Base-by-base conservation (phyloP, 768 basidiomycete species). In the Podaxis sp. region DNA sequence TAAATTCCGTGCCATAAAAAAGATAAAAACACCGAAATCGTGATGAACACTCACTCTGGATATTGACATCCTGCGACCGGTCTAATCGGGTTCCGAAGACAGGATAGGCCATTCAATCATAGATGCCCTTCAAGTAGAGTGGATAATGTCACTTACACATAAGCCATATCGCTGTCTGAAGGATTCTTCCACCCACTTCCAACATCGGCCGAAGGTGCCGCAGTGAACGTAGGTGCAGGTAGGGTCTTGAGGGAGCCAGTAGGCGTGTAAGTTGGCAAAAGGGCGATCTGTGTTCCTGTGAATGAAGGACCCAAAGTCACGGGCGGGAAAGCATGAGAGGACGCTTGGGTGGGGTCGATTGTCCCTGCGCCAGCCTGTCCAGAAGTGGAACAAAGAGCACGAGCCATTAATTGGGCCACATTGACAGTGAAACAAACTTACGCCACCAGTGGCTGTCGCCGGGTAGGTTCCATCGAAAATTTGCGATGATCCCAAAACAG, bases 181-280 rank as follows among this genome's bases (percentile, higher is more conserved):
- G 84, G 64, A 70, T 94, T 88, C 60, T 77, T 77, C 95, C 95
- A 96, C 44, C 95, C 95, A 38, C 75, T 77, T 3, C 94, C 95
- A 4, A 83, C 84, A 33, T 68, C 72, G 4, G 80, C 78, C 33
- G 78, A 79, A 22, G 84, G 82, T 10, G 83, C 83, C 33, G 81
- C 73, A 2, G 87, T 84, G 71, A 88, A 88, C 11, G 85, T 87
- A 13, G 88, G 88, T 38, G 76, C 84, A 46, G 82, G 79, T 36
- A 91, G 77, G 24, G 87, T 87, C 61, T 84, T 82, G 60, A 91
- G 70, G 3, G 80, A 68, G 20, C 90, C 89, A 3, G 91, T 91
- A 3, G 85, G 78, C 4, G 89, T 90, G 72, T 92, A 93, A 15
- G 85, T 84, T 3, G 91, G 91, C 46, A 91, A 74, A 52, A 78